Evolutionary conservation across 768 basidiomycete genomes (phyloP), one percentile per base, ranked within the genome.

Genomic region (Hydnomerulius pinastri): DNA sequence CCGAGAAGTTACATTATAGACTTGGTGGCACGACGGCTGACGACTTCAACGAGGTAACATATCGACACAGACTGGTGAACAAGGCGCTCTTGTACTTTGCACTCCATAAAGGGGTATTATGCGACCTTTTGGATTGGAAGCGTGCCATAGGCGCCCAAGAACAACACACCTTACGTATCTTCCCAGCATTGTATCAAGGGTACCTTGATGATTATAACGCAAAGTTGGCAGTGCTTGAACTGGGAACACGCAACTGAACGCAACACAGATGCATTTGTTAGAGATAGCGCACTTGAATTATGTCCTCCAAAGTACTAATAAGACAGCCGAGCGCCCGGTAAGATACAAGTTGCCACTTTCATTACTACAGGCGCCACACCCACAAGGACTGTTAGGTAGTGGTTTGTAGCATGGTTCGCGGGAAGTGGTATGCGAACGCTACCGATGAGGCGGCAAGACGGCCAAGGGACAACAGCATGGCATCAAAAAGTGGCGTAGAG

Each of bases 31-130:
- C n/a, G n/a, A n/a, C n/a, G n/a, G 41, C 32, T 53, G 24, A 40
- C 30, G 40, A 50, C 44, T 42, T 23, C 30, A 24, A 27, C 32
- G 28, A n/a, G 36, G 46, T 17, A 41, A 47, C 36, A 45, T 36
- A 38, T 53, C 36, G 40, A 37, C 38, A 17, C 30, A 30, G 27
- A 46, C 37, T n/a, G 32, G 20, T 28, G 43, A 49, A 67, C 58
- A 67, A 69, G 57, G 41, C 1, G 37, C 17, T 42, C 55, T 68
- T 64, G 66, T 70, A 59, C 39, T 56, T 48, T 46, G 28, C 12
- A 28, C 25, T 11, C 24, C 24, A 52, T 24, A 32, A n/a, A n/a
- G 24, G 27, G 37, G 25, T 32, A 40, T 38, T 28, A 25, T 27
- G 20, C 32, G 36, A 28, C 20, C n/a, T n/a, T n/a, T 18, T 44